Base-by-base conservation (phyloP, 768 basidiomycete genomes). In the Phanerochaete carnosa region DNA sequence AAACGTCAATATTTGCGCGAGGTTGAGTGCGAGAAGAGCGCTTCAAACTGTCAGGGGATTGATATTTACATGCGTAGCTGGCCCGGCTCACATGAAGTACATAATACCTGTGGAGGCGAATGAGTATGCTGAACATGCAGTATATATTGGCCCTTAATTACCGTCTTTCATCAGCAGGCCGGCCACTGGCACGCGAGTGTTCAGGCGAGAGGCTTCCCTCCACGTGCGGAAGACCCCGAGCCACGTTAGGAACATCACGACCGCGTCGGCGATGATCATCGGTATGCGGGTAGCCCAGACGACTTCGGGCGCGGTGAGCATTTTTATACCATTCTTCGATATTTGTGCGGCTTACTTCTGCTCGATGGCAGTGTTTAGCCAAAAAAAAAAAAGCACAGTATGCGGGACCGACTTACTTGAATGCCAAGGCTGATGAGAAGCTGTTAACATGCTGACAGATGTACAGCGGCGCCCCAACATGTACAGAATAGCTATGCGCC, bases 161-260 rank as follows among this genome's bases (percentile, higher is more conserved):
- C 58, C 58, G 35, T 59, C 58, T 16, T 49, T 9, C 25, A 59
- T 6, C 3, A 59, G 49, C 9, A 50, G 2, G 11, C 47, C 25
- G 4, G 35, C 28, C 6, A 59, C 22, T 16, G 58, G 22, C 33
- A 43, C 23, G 11, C 28, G 35, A 12, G 52, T 51, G 2, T 5
- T 29, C 35, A 43, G 3, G 2, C 32, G 47, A 25, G 13, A 12
- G 13, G 57, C 57, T 9, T 52, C 49, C 19, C 9, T 16, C 7
- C 9, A 35, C 4, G n/a, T 28, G n/a, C 16, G 8, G 39, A 51
- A 50, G 16, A 25, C 52, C 29, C 39, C 35, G 3, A 29, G 13
- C 58, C 58, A 59, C 7, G 58, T 59, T 3, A 59, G 7, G 4
- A 29, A 23, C 6, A 59, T 47, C 3, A 59, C 58, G n/a, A 59